Evolutionary conservation across 208 protist species (phyloP), one percentile per base, ranked within the genome.

Genomic region (Porcisia deanei): DNA sequence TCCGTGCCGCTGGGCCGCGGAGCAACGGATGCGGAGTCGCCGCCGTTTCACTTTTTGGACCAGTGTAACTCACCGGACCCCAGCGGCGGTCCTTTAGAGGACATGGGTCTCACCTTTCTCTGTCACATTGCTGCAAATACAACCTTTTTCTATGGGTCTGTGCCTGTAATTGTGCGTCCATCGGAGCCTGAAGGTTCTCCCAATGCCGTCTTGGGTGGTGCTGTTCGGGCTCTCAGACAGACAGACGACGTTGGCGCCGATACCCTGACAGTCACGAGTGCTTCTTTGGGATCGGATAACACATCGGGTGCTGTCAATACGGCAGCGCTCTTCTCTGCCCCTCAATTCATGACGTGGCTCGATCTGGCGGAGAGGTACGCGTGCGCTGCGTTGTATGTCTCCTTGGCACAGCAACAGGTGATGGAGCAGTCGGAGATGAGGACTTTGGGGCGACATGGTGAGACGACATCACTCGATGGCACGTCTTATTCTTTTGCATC

Each of bases 101-200:
- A 75, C 47, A 47, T 58, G 22, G 71, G 71, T 45, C 71, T 82
- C 6, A 54, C 18, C n/a, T 82, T 82, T 49, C 53, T 75, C 55
- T 52, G 65, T 39, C 39, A 66, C 12, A 52, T 34, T 1, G 68
- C 73, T 4, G 78, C 78, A 1, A 61, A 82, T 30, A 68, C 67
- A 12, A 58, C 63, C 5, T 39, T 25, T 54, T 82, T 82, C 37
- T 70, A 61, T 39, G 60, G 43, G 0, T 30, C 55, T 18, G 73
- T 78, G 43, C 78, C 73, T 5, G 43, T 67, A 0, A 43, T 82
- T n/a, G 10, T 39, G 30, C 52, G 18, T 18, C 57, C 30, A 45
- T 20, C 47, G 66, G 66, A 71, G 16, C 25, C n/a, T 14, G 30
- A 10, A 14, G 54, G 66, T 12, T 18, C 6, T 20, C 7, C 7